phyloP scores from a whole-genome alignment of 805 yeast genomes.

The Teunomyces aglyptinius region DNA sequence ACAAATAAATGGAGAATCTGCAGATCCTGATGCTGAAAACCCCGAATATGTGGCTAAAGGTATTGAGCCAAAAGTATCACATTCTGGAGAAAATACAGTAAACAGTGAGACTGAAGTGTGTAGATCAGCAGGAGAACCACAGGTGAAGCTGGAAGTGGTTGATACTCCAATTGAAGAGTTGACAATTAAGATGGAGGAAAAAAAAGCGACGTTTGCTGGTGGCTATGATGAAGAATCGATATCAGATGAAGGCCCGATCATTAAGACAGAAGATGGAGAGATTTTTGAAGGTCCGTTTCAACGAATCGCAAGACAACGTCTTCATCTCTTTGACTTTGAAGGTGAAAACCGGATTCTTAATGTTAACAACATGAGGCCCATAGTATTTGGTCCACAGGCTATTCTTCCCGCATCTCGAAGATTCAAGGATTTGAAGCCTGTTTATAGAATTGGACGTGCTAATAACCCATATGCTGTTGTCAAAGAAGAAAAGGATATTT shows the following conservation, averaged over 20 bases:
- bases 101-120: neutral
- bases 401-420: conserved; percentile 50
- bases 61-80: neutral
- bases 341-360: conserved; percentile 24
- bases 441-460: conserved; percentile 40
- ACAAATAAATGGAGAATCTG: neutral
- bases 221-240: neutral
- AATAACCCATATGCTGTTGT: conserved; percentile 37
- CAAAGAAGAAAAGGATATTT: conserved; percentile 31
- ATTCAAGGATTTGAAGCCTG: conserved; percentile 53
- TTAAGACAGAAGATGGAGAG: conserved; percentile 5
- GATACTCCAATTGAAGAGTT: neutral
- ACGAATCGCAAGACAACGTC: conserved; percentile 51
- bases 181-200: conserved; percentile 2
- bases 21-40: neutral
- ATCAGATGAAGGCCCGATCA: neutral
- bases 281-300: conserved; percentile 68
- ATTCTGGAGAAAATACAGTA: neutral
- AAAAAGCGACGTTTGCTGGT: neutral
- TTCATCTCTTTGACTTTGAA: conserved; percentile 53
- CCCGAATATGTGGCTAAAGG: no score
- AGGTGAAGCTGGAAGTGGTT: neutral
- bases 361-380: conserved; percentile 21
- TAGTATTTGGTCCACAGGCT: conserved; percentile 65
- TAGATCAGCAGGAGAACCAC: neutral